Evolutionary conservation across 2,329 filamentous ascomycete species (phyloP), one percentile per base, ranked within the genome.

Genomic region (Calonectria honghensis): DNA sequence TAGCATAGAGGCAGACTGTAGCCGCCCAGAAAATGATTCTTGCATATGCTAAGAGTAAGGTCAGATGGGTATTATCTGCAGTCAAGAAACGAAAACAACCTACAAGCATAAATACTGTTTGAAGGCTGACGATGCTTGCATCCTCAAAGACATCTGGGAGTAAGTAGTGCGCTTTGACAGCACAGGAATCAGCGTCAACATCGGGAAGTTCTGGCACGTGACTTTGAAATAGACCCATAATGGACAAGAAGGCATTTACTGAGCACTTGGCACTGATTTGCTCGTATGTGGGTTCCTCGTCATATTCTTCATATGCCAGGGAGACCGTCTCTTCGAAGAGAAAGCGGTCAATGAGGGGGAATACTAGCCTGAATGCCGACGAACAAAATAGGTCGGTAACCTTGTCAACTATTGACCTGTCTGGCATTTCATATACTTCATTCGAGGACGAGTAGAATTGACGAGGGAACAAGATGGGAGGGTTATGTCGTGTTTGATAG

Each of bases 31-130:
- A 2, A 87, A 82, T 0, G 87, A 81, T 39, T 89, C 84, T 66
- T 87, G 86, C 6, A 89, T 75, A 24, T 84, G 80, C 88, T 87
- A 52, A 1, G n/a, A 54, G 20, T 6, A n/a, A 13, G 20, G 7
- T 63, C 31, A 39, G 29, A 29, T 14, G 18, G 14, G 7, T 29
- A 35, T 35, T 7, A n/a, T 13, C 16, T 18, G 16, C 9, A 37
- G 3, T 32, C 2, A 41, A n/a, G 9, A 18, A 18, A 24, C 10
- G 11, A 3, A 67, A 29, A 45, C 13, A 63, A 71, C 68, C 39
- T 83, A 90, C 89, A 78, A 90, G 73, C 80, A 90, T 88, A 4
- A 87, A 78, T 1, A 86, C 73, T 3, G 88, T 84, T 75, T 90
- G 87, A 6, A 90, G 76, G 3, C 83, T 84, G 0, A 86, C 84